Conservation (phyloP, 768 basidiomycete genomes). For the Phylloporus scabripes region DNA sequence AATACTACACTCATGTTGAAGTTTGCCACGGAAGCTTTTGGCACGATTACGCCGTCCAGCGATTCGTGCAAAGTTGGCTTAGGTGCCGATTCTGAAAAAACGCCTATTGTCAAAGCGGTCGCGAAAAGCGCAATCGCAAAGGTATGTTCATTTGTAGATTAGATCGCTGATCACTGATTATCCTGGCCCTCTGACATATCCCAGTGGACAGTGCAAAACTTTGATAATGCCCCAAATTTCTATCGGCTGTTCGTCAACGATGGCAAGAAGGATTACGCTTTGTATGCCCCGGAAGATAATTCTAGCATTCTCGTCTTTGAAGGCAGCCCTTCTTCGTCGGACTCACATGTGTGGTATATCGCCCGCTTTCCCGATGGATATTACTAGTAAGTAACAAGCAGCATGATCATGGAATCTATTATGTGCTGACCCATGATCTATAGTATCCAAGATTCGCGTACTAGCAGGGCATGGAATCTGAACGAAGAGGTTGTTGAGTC, state of each 20-base stretch:
- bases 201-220: conserved; percentile 9
- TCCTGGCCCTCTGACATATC: background rate
- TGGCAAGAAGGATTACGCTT: conserved; percentile 5
- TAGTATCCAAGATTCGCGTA: conserved; percentile 2
- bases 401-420: background rate
- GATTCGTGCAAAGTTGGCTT: no score
- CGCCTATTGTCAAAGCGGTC: conserved; percentile 1
- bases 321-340: conserved; percentile 1
- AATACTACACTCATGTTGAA: no score
- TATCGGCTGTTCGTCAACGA: conserved; percentile 10
- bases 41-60: conserved; percentile 1
- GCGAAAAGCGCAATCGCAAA: background rate
- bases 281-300: background rate
- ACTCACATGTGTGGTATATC: conserved; percentile 8
- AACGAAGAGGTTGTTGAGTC: conserved; percentile 2
- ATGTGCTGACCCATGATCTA: background rate
- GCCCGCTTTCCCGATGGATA: conserved; percentile 2
- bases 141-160: background rate
- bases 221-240: conserved; percentile 3
- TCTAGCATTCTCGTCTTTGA: background rate
- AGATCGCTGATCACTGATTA: no score
- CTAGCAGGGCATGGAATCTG: conserved; percentile 6
- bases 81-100: background rate
- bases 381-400: background rate
- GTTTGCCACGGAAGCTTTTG: background rate